phyloP scores from a whole-genome alignment of 257 asterid genomes.

The Parsonsia alboflavescens region DNA sequence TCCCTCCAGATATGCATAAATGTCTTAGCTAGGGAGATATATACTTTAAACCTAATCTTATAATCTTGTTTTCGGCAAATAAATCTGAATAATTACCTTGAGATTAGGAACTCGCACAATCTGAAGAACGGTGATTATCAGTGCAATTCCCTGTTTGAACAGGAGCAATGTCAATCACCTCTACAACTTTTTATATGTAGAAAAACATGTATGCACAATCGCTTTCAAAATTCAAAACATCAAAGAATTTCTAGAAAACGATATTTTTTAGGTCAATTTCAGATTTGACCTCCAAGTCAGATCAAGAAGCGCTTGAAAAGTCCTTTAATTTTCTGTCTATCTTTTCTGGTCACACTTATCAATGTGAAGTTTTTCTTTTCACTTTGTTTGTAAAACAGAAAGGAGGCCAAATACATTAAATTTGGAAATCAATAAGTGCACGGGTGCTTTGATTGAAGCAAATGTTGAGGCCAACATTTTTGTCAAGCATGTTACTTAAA shows the following conservation, averaged over 20 bases:
- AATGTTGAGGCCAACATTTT: background rate
- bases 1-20: too few relatives aligned
- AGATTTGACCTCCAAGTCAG: background rate
- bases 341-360: background rate
- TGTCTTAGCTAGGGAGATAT: too few relatives aligned
- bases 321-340: background rate
- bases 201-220: background rate
- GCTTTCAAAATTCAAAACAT: background rate
- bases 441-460: background rate
- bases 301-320: background rate
- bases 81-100: conserved; percentile 47
- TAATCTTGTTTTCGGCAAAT: too few relatives aligned
- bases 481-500: background rate
- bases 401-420: background rate
- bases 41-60: too few relatives aligned
- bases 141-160: conserved; percentile 67
- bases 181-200: conserved; percentile 12
- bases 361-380: background rate
- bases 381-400: background rate
- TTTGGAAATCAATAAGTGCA: background rate
- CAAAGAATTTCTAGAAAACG: background rate
- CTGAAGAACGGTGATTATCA: conserved; percentile 87
- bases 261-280: background rate
- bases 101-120: conserved; percentile 90
- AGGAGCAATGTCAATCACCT: conserved; percentile 17